Evolutionary conservation across 306 rosid species (phyloP).

Genomic region (Psophocarpus tetragonolobus): DNA sequence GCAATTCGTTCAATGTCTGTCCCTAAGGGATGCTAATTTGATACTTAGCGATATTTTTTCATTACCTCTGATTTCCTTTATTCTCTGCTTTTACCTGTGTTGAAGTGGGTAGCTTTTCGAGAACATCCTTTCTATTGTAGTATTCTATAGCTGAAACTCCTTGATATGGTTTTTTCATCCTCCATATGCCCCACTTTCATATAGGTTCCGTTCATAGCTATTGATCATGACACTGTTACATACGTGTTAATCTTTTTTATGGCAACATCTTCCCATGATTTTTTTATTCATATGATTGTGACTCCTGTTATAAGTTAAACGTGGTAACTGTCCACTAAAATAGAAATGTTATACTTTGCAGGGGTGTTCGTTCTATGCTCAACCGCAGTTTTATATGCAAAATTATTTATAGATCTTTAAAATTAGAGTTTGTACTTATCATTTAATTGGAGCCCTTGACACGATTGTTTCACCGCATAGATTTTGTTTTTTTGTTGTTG

Average conservation of each 20-base stretch:
- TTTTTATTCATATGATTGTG: neutral
- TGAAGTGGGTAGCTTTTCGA: conserved; percentile 4
- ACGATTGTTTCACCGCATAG: neutral
- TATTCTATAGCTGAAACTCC: neutral
- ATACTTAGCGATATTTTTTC: neutral
- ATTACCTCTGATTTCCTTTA: neutral
- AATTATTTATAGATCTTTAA: conserved; percentile 26
- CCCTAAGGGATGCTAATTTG: neutral
- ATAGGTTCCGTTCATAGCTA: neutral
- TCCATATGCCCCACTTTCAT: neutral
- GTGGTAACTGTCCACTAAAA: neutral
- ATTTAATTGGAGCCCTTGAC: conserved; percentile 11
- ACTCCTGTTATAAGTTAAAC: neutral
- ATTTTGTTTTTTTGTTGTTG: neutral
- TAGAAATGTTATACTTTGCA: conserved; percentile 33
- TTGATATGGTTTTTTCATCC: neutral
- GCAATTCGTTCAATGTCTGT: neutral
- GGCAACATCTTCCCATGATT: neutral
- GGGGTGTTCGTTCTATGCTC: conserved; percentile 32
- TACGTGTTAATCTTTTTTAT: neutral
- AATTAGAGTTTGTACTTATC: conserved; percentile 6
- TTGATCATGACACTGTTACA: neutral
- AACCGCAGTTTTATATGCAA: conserved; percentile 28
- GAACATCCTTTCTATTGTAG: neutral
- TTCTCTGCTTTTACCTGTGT: neutral